phyloP scores from a whole-genome alignment of 2,329 filamentous ascomycete species.

The Aspergillus neotritici region DNA sequence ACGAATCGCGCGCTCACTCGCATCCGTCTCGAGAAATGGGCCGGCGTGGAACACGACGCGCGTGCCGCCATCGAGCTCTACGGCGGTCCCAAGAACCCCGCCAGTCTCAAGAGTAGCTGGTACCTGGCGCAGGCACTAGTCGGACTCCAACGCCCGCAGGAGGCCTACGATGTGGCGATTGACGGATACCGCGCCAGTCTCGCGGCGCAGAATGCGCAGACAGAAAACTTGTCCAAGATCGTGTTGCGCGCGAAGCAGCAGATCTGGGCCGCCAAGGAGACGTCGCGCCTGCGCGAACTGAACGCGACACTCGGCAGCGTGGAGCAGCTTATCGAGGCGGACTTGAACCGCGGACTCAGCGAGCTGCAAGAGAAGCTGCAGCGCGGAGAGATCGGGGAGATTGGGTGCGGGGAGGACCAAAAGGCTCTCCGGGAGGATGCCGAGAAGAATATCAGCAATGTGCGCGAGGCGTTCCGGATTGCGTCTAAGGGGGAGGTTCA shows the following conservation, averaged over 20 bases:
- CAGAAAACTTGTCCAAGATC: conserved; percentile 64
- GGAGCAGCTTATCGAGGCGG: conserved; percentile 37
- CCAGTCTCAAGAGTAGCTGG: conserved; percentile 75
- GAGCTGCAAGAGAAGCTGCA: conserved; percentile 32
- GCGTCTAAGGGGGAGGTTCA: conserved; percentile 37
- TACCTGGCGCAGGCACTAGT: conserved; percentile 80
- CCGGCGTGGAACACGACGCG: conserved; percentile 72
- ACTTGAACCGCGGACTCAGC: conserved; percentile 33
- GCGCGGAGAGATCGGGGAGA: conserved; percentile 45
- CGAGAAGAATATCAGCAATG: conserved; percentile 43
- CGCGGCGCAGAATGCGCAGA: conserved; percentile 57
- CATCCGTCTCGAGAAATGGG: conserved; percentile 67
- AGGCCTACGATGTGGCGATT: conserved; percentile 64
- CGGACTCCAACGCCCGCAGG: conserved; percentile 64
- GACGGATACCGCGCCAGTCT: conserved; percentile 68
- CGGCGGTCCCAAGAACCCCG: conserved; percentile 38
- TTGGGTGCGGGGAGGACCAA: conserved; percentile 64
- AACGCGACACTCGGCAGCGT: conserved; percentile 37
- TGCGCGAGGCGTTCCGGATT: conserved; percentile 40
- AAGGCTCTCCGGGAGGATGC: conserved; percentile 51
- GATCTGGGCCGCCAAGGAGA: conserved; percentile 73
- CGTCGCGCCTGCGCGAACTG: conserved; percentile 41
- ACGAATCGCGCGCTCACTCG: conserved; percentile 85
- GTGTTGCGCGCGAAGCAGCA: conserved; percentile 79
- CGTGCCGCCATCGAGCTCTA: conserved; percentile 65